Percentiles rank a stretch among this genome's conserved stretches.
Conservation (phyloP, 2,329 filamentous ascomycete genomes). For the Exophiala phaeomuriformis region DNA sequence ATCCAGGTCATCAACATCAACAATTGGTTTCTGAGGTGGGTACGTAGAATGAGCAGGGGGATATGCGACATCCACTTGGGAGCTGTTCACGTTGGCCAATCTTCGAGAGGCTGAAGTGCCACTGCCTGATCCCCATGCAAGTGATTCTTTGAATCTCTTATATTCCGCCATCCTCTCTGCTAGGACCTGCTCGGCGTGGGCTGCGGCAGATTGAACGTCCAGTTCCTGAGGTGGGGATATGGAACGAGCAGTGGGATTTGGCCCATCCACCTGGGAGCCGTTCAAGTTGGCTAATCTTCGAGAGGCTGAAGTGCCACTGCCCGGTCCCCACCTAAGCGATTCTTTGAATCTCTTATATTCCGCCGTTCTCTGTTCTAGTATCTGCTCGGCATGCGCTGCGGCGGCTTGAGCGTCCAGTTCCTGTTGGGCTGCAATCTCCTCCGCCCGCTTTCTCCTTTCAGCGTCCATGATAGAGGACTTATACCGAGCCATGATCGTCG, state of each 20-base stretch:
- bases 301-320: no score
- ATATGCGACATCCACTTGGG: background rate
- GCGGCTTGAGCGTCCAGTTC: background rate
- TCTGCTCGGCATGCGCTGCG: background rate
- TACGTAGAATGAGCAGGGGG: background rate
- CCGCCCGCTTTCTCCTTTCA: background rate
- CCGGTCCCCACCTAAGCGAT: background rate
- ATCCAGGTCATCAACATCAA: conserved; percentile 20
- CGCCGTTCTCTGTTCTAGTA: background rate
- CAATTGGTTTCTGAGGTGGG: background rate
- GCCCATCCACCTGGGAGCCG: background rate
- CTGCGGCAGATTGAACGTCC: background rate
- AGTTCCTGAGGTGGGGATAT: background rate
- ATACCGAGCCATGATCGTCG: conserved; percentile 5
- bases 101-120: no score
- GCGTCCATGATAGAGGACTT: background rate
- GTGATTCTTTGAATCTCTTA: background rate
- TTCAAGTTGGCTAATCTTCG: no score
- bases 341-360: background rate
- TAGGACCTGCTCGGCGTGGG: background rate
- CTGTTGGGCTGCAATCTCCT: conserved; percentile 6
- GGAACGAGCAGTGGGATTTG: background rate
- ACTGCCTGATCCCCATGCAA: no score
- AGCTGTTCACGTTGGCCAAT: no score
- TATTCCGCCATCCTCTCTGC: conserved; percentile 1